A percentile compares a stretch with the other conserved stretches of the same genome.
phyloP scores from a whole-genome alignment of 805 yeast species.

The Teunomyces barrocoloradensis region DNA sequence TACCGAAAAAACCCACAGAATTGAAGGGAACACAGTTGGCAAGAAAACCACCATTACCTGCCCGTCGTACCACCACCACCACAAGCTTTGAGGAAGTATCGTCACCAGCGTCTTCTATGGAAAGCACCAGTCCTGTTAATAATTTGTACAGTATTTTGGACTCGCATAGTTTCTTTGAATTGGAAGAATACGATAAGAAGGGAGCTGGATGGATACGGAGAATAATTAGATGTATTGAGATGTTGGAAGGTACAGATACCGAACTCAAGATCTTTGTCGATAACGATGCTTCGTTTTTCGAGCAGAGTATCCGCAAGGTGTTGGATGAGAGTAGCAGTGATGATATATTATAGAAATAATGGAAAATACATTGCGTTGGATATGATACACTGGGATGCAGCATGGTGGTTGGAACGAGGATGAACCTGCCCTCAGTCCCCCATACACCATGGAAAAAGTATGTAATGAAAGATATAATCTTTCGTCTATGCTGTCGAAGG shows the following conservation, averaged over 20 bases:
- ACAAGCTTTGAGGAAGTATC: slow-evolving; percentile 7
- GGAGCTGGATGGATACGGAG: slow-evolving; percentile 41
- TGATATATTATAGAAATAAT: slow-evolving; percentile 1
- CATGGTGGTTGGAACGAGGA: slow-evolving; percentile 1
- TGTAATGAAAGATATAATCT: background rate
- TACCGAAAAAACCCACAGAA: slow-evolving; percentile 47
- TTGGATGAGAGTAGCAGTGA: background rate
- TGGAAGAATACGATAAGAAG: slow-evolving; percentile 34
- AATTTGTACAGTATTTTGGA: slow-evolving; percentile 23
- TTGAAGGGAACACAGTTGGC: slow-evolving; percentile 32
- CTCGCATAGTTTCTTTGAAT: slow-evolving; percentile 25
- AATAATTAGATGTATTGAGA: slow-evolving; percentile 27
- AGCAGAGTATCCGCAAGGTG: background rate
- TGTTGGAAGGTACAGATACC: slow-evolving; percentile 26
- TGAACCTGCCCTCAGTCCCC: slow-evolving; percentile 2
- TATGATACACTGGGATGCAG: slow-evolving; percentile 3
- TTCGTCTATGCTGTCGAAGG: slow-evolving; percentile 1
- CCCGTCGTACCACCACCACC: background rate
- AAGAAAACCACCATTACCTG: slow-evolving; percentile 35
- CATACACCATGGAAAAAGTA: background rate
- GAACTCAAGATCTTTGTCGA: slow-evolving; percentile 32
- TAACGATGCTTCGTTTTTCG: slow-evolving; percentile 34
- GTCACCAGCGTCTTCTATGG: slow-evolving; percentile 10
- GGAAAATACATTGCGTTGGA: background rate
- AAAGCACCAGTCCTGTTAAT: slow-evolving; percentile 17